phyloP scores from a whole-genome alignment of 2,329 filamentous ascomycete genomes.

The Alternaria dauci region DNA sequence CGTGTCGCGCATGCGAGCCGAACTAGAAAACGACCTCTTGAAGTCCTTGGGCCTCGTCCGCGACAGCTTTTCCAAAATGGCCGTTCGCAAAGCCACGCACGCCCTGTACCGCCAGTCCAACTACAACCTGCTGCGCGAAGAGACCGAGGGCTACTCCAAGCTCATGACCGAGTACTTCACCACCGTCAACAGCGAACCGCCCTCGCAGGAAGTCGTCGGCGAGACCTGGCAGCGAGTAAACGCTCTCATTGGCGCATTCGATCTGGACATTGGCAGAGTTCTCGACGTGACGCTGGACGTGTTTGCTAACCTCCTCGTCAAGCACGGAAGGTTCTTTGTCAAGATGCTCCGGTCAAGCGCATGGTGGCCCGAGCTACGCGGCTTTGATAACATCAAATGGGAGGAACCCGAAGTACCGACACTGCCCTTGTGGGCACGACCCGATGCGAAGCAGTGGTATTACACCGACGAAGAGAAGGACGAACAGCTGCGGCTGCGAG shows the following conservation, averaged over 20 bases:
- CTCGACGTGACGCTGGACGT: slow-evolving; percentile 95
- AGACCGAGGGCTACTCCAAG: slow-evolving; percentile 96
- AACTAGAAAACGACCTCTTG: slow-evolving; percentile 81
- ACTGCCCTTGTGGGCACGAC: slow-evolving; percentile 86
- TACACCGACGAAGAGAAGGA: slow-evolving; percentile 74
- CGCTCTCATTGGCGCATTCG: slow-evolving; percentile 94
- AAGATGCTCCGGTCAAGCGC: slow-evolving; percentile 91
- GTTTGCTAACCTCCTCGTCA: slow-evolving; percentile 90
- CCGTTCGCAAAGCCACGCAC: slow-evolving; percentile 90
- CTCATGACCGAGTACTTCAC: slow-evolving; percentile 95
- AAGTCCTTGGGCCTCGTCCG: slow-evolving; percentile 81
- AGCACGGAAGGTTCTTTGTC: slow-evolving; percentile 92
- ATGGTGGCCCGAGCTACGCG: slow-evolving; percentile 86
- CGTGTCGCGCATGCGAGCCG: slow-evolving; percentile 75
- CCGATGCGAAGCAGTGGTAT: slow-evolving; percentile 70
- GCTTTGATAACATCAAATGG: slow-evolving; percentile 59
- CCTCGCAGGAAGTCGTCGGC: slow-evolving; percentile 78
- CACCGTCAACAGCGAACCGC: slow-evolving; percentile 76
- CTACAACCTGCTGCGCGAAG: slow-evolving; percentile 93
- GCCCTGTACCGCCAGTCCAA: slow-evolving; percentile 94
- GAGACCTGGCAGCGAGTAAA: slow-evolving; percentile 92
- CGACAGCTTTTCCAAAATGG: slow-evolving; percentile 82
- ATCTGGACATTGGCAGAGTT: slow-evolving; percentile 93
- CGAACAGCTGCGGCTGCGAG: slow-evolving; percentile 64
- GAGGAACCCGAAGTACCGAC: slow-evolving; percentile 65